Evolutionary conservation across 2,329 filamentous ascomycete species (phyloP).

Genomic region (Graphiopsis chlorocephala): DNA sequence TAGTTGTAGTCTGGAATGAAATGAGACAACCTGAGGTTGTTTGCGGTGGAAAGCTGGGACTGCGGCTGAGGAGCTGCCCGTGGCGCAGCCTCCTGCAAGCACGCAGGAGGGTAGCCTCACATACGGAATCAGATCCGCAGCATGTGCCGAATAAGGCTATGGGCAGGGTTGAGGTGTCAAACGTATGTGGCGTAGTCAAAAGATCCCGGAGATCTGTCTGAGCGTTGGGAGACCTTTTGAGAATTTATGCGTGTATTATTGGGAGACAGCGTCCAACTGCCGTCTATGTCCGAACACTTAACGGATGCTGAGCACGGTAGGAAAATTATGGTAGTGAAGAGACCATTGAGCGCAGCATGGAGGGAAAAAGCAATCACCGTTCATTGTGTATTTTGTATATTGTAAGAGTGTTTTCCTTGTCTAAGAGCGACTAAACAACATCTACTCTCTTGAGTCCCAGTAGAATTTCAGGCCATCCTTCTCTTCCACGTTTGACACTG

Average conservation of each 20-base stretch:
- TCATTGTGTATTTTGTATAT: no score
- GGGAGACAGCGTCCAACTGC: no score
- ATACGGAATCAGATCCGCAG: background rate
- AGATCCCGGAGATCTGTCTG: background rate
- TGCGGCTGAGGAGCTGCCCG: background rate
- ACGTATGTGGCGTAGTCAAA: background rate
- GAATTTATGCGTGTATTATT: no score
- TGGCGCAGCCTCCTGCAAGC: background rate
- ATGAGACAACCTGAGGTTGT: background rate
- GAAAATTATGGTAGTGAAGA: no score
- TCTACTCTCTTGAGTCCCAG: conserved; percentile 15
- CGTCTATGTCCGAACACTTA: no score
- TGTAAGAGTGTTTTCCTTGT: no score
- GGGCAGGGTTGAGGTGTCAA: background rate
- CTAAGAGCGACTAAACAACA: no score
- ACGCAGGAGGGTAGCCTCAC: background rate
- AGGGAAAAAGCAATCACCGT: no score
- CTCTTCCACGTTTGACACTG: conserved; percentile 19
- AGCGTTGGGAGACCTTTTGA: no score
- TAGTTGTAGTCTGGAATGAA: background rate
- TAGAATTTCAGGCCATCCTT: conserved; percentile 11
- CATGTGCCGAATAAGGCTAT: background rate
- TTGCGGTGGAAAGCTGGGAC: background rate
- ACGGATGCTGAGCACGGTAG: no score
- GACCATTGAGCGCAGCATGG: no score